Evolutionary conservation across 345 rosid genomes (phyloP).

Genomic region (Hibiscus tridactylites): DNA sequence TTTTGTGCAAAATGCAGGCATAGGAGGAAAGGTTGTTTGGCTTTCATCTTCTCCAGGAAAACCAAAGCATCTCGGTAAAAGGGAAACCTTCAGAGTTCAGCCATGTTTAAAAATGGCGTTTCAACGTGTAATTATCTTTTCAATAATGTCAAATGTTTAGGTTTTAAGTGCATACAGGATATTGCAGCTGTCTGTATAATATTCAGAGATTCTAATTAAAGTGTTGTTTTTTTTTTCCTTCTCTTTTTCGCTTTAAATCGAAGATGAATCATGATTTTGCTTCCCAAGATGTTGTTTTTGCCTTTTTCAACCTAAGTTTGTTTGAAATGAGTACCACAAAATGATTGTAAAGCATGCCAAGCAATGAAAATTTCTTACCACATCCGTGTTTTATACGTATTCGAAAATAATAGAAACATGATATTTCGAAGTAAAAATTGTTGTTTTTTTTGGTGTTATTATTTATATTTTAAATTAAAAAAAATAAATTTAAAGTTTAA

Average conservation of each 20-base stretch:
- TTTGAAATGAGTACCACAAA: background rate
- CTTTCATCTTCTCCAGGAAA: constrained; percentile 29
- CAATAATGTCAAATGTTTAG: constrained; percentile 11
- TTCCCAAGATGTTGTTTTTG: background rate
- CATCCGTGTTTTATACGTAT: background rate
- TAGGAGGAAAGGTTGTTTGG: constrained; percentile 37
- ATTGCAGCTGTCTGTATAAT: constrained; percentile 5
- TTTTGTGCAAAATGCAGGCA: constrained; percentile 30
- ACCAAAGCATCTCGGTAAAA: constrained; percentile 5
- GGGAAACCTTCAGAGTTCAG: background rate
- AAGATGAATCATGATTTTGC: background rate
- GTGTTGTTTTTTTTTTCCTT: background rate
- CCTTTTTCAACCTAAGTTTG: background rate
- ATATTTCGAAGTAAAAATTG: too few relatives aligned
- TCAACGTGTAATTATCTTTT: constrained; percentile 9
- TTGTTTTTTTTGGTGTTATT: too few relatives aligned
- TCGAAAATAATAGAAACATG: too few relatives aligned
- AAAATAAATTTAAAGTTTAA: too few relatives aligned
- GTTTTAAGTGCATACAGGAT: background rate
- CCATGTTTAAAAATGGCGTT: background rate
- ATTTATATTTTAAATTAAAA: too few relatives aligned
- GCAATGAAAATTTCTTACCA: background rate
- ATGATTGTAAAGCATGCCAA: background rate
- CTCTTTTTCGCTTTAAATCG: background rate
- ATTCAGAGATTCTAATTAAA: background rate